phyloP scores from a whole-genome alignment of 345 rosid genomes.

The Euclidium syriacum region DNA sequence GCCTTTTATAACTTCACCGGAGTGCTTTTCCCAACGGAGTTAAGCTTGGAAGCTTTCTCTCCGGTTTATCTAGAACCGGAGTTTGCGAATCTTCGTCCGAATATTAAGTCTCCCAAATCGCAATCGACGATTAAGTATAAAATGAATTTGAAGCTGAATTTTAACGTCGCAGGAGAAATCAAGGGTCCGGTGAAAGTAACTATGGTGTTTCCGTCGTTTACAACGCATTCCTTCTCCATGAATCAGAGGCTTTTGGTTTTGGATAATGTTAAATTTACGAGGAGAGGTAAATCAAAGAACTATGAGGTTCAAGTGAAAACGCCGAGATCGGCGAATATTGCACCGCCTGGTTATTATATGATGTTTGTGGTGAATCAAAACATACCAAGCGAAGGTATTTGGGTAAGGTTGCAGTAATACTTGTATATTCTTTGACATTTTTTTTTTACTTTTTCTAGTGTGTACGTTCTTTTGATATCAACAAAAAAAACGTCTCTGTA shows the following conservation, averaged over 20 bases:
- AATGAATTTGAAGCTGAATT: slow-evolving; percentile 30
- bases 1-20: slow-evolving; percentile 46
- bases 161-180: slow-evolving; percentile 7
- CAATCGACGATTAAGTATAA: slow-evolving; percentile 16
- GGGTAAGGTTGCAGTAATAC: slow-evolving; percentile 40
- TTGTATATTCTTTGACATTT: not conserved
- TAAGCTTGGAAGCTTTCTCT: slow-evolving; percentile 66
- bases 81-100: slow-evolving; percentile 39
- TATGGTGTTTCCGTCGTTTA: slow-evolving; percentile 64
- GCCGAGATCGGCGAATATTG: slow-evolving; percentile 44
- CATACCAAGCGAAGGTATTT: slow-evolving; percentile 68
- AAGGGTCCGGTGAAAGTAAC: slow-evolving; percentile 41
- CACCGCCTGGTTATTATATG: slow-evolving; percentile 72
- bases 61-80: slow-evolving; percentile 50
- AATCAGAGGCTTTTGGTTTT: slow-evolving; percentile 68
- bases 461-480: not conserved
- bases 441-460: not conserved
- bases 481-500: not conserved
- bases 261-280: slow-evolving; percentile 31
- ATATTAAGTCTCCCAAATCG: slow-evolving; percentile 32
- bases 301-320: slow-evolving; percentile 42
- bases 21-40: slow-evolving; percentile 62
- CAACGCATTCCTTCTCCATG: slow-evolving; percentile 77
- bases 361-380: slow-evolving; percentile 59
- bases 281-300: slow-evolving; percentile 24